Percentiles rank a stretch among this genome's conserved stretches.
phyloP scores from a whole-genome alignment of 768 basidiomycete genomes.

The Favolaschia claudopus region DNA sequence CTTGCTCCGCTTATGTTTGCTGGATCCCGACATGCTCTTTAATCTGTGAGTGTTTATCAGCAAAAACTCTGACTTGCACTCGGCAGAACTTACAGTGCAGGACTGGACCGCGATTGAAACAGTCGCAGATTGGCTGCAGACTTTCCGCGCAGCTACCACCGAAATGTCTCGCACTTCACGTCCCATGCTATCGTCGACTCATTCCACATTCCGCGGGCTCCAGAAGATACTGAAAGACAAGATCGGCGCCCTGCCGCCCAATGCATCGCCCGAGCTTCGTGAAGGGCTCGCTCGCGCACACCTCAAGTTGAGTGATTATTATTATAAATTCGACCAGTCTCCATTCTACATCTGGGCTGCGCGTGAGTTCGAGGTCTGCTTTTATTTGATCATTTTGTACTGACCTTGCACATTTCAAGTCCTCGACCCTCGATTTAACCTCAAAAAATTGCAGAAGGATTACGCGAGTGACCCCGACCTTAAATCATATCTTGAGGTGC shows the following conservation, averaged over 20 bases:
- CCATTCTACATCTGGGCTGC: neutral
- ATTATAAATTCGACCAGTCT: slow-evolving; percentile 12
- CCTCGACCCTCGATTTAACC: slow-evolving; percentile 6
- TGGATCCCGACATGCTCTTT: no score
- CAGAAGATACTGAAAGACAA: slow-evolving; percentile 11
- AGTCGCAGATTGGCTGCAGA: neutral
- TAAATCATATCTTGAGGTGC: neutral
- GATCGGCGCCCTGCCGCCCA: neutral
- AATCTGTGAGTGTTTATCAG: no score
- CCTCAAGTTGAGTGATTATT: slow-evolving; percentile 17
- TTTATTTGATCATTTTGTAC: neutral
- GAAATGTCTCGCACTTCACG: neutral
- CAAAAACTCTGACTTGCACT: no score
- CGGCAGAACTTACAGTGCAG: no score
- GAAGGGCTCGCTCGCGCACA: slow-evolving; percentile 12
- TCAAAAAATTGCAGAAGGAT: neutral
- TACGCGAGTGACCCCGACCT: neutral
- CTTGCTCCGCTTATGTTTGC: no score
- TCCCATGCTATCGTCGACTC: slow-evolving; percentile 1
- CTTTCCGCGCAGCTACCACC: neutral
- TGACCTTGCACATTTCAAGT: slow-evolving; percentile 1
- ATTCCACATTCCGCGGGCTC: slow-evolving; percentile 2
- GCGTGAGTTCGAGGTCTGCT: neutral
- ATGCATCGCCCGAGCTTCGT: neutral
- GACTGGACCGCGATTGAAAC: neutral